These are phyloP conservation scores for Symbiodinium natans DNA, from an alignment of 73 alveolate genomes.

Conservation along the genomic window DNA sequence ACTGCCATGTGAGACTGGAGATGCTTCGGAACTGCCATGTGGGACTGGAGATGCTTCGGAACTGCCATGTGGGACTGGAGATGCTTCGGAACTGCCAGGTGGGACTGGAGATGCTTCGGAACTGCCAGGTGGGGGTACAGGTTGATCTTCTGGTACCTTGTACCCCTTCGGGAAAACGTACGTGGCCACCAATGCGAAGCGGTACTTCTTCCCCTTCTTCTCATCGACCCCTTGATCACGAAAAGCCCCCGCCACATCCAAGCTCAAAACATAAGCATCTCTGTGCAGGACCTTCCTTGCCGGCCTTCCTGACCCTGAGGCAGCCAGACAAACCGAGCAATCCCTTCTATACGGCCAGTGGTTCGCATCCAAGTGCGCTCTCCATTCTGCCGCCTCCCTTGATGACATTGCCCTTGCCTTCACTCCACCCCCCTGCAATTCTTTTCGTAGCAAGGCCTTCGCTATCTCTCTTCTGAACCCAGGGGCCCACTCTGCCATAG, in stretches of 20 bases:
- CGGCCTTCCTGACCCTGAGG: not conserved
- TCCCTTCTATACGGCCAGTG: not conserved
- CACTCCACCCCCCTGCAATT: not conserved
- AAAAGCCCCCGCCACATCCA: not conserved
- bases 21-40: too few relatives aligned
- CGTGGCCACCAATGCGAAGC: not conserved
- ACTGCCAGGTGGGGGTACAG: too few relatives aligned
- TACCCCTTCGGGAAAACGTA: not conserved
- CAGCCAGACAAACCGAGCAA: not conserved
- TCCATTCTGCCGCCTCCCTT: not conserved
- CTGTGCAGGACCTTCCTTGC: not conserved
- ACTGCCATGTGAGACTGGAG: too few relatives aligned
- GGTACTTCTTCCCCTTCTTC: not conserved
- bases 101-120: too few relatives aligned
- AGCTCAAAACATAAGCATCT: not conserved
- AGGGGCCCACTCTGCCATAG: not conserved
- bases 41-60: too few relatives aligned
- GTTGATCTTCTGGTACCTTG: too few relatives aligned
- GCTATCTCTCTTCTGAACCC: not conserved
- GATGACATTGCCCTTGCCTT: not conserved
- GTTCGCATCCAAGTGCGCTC: not conserved
- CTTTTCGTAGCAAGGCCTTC: not conserved
- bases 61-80: too few relatives aligned
- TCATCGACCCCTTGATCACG: not conserved
- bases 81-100: too few relatives aligned